phyloP scores from a whole-genome alignment of 2,329 filamentous ascomycete species.

The Fusarium sp. region DNA sequence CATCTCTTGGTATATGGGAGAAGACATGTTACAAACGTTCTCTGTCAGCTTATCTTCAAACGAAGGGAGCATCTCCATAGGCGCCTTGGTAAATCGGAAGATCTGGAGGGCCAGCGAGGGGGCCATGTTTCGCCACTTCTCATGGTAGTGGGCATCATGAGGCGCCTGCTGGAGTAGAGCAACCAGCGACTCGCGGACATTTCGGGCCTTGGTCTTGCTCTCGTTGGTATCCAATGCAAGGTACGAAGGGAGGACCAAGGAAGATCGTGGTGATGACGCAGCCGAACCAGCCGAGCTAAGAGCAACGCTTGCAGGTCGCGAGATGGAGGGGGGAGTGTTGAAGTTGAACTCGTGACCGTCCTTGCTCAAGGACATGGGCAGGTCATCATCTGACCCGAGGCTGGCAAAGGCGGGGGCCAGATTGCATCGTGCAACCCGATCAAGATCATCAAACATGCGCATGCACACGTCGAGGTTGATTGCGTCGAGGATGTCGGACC shows the following conservation, averaged over 20 bases:
- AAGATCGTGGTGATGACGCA: constrained; percentile 65
- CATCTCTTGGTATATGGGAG: constrained; percentile 60
- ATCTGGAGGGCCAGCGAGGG: constrained; percentile 69
- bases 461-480: constrained; percentile 75
- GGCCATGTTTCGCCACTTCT: constrained; percentile 65
- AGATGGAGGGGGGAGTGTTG: constrained; percentile 56
- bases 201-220: constrained; percentile 58
- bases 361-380: constrained; percentile 46
- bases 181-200: constrained; percentile 65
- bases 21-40: constrained; percentile 57
- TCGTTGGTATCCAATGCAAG: constrained; percentile 54
- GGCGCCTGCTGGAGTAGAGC: constrained; percentile 66
- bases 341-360: constrained; percentile 59
- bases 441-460: constrained; percentile 67
- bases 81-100: constrained; percentile 66
- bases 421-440: constrained; percentile 57
- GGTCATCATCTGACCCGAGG: constrained; percentile 38
- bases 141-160: constrained; percentile 54
- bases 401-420: constrained; percentile 40
- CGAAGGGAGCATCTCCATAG: constrained; percentile 58
- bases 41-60: constrained; percentile 63
- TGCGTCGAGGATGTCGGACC: constrained; percentile 70
- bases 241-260: constrained; percentile 54
- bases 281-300: constrained; percentile 63
- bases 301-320: constrained; percentile 64